Base-by-base conservation (phyloP, 495 filamentous ascomycete genomes). In the Talaromyces adpressus region DNA sequence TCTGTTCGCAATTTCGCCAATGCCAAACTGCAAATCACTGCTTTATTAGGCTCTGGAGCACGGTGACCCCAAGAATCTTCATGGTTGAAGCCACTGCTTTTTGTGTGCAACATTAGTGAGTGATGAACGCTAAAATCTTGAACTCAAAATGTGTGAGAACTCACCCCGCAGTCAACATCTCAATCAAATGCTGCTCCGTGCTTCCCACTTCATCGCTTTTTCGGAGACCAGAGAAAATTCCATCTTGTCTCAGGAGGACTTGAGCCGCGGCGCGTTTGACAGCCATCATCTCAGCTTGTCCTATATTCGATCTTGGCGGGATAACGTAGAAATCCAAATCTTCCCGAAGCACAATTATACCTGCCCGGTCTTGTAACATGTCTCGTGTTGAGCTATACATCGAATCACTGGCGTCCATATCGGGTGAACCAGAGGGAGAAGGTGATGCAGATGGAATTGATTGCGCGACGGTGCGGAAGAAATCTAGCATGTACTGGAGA, bases 131-230 rank as follows among this genome's bases (percentile, higher is more conserved):
- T n/a, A 30, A n/a, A 59, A 63, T n/a, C 16, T 53, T 52, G 14
- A 16, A 12, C n/a, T 29, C 16, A 7, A 20, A 14, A 9, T 16
- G 51, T 27, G 57, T 4, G 7, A 65, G 34, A 62, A 76, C 86
- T 75, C 79, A 98, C 93, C 93, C 94, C 69, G 94, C 94, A 23
- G 94, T 99, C 79, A 99, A 75, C 94, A 99, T 99, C 79, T 99
- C 94, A 71, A 99, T 98, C 56, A 99, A 79, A 79, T 99, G 94
- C 73, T 97, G 95, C 73, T 99, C 94, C 0, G 94, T 99, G 25
- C 94, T 97, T 7, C 94, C 94, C 16, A 89, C 84, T 75, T 98
- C 94, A 66, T 98, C 94, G 69, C 95, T 97, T 73, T 92, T 91
- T 72, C 92, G 88, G 54, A 99, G 74, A 0, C 94, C 94, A 8